Conservation (phyloP, 176 grass and related monocot genomes). For the Tillandsia fasciculata region DNA sequence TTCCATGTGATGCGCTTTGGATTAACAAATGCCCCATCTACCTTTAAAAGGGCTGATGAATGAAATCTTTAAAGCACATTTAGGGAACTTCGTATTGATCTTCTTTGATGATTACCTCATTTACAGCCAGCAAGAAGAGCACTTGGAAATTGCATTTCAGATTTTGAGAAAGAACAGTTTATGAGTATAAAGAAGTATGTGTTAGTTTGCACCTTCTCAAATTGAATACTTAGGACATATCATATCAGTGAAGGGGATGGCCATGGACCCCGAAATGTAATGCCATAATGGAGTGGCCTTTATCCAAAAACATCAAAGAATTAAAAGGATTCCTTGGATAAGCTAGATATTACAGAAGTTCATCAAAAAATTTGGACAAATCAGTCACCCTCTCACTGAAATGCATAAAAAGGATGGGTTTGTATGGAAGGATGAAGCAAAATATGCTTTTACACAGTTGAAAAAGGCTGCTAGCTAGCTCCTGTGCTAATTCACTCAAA, state of each 20-base stretch:
- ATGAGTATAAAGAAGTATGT: background rate
- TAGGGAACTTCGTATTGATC: background rate
- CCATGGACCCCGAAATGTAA: too few species aligned
- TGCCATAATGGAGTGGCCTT: too few species aligned
- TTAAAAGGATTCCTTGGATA: too few species aligned
- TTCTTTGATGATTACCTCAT: constrained; percentile 13
- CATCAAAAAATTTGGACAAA: too few species aligned
- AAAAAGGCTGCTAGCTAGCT: too few species aligned
- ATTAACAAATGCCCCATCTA: constrained; percentile 3
- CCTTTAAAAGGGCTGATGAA: background rate
- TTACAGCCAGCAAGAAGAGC: background rate
- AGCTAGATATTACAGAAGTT: too few species aligned
- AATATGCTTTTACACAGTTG: too few species aligned
- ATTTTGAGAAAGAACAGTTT: background rate
- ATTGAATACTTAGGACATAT: background rate
- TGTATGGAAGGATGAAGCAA: too few species aligned
- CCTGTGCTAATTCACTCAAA: too few species aligned
- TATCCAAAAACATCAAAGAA: too few species aligned
- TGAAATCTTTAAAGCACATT: background rate
- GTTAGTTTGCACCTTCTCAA: background rate
- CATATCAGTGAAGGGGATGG: background rate
- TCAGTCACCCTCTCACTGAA: too few species aligned
- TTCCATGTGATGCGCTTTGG: background rate
- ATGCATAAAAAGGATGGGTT: too few species aligned
- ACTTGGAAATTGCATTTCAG: background rate